These are phyloP conservation scores for Vanrija sp. DNA, from an alignment of 1,284 basidiomycete genomes.

Conservation along the genomic window DNA sequence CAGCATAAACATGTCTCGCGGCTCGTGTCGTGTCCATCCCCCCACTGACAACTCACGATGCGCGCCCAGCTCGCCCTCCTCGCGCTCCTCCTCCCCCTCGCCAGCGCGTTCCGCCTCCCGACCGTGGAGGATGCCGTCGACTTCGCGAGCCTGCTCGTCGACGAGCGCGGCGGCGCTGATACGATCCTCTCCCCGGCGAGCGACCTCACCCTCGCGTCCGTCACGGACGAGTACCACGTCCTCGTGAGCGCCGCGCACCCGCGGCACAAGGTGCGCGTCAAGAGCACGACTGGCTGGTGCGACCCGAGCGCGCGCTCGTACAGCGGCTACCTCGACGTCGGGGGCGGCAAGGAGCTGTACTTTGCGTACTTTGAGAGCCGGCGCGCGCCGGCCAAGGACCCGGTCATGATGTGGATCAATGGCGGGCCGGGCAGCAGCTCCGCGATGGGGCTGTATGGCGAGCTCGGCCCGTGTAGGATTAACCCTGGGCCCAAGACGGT, in stretches of 20 bases:
- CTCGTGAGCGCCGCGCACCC: slow-evolving; percentile 2
- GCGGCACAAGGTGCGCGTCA: slow-evolving; percentile 38
- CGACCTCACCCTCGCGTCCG: slow-evolving; percentile 26
- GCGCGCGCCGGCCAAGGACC: slow-evolving; percentile 58
- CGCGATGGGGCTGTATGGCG: slow-evolving; percentile 53
- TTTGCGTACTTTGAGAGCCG: slow-evolving; percentile 83
- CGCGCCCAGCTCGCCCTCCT: too few relatives aligned
- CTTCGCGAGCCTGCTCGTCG: slow-evolving; percentile 16
- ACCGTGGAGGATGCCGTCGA: slow-evolving; percentile 24
- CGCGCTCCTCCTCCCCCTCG: slow-evolving; percentile 10
- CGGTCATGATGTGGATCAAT: slow-evolving; percentile 51
- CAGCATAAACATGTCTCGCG: too few relatives aligned
- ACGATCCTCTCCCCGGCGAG: slow-evolving; percentile 20
- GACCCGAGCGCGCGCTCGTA: slow-evolving; percentile 41
- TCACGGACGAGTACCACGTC: slow-evolving; percentile 26
- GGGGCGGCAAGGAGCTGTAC: slow-evolving; percentile 67
- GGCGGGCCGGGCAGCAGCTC: slow-evolving; percentile 51
- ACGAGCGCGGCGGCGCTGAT: slow-evolving; percentile 8
- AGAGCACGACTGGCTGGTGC: slow-evolving; percentile 44
- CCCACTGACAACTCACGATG: too few relatives aligned
- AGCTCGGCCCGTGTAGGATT: slow-evolving; percentile 51
- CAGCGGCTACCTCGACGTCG: slow-evolving; percentile 58
- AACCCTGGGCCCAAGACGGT: slow-evolving; percentile 34
- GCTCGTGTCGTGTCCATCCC: too few relatives aligned
- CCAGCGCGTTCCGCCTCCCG: slow-evolving; percentile 29